phyloP scores from a whole-genome alignment of 768 basidiomycete species.

The Tricholoma terreum region DNA sequence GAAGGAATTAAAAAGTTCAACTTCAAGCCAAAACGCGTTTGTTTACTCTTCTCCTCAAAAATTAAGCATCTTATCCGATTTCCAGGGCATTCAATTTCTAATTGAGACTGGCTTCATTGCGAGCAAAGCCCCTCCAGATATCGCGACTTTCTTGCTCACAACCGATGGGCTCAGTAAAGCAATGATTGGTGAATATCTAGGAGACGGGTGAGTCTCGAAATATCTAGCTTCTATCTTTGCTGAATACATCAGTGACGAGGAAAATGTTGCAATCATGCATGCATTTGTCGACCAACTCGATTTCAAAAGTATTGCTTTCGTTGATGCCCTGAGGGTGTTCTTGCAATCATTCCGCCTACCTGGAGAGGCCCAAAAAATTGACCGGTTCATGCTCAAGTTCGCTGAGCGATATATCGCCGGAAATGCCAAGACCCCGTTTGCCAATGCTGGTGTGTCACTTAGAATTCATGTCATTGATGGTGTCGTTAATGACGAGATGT shows the following conservation, averaged over 20 bases:
- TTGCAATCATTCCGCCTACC: constrained; percentile 96
- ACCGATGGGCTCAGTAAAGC: constrained; percentile 94
- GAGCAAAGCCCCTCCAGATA: constrained; percentile 64
- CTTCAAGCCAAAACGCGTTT: constrained; percentile 93
- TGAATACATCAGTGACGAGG: constrained; percentile 62
- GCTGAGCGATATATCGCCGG: constrained; percentile 94
- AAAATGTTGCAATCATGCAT: constrained; percentile 93
- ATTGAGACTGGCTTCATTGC: constrained; percentile 85
- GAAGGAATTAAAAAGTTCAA: constrained; percentile 99
- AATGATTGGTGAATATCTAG: constrained; percentile 97
- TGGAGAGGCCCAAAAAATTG: constrained; percentile 97
- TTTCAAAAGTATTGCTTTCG: constrained; percentile 76
- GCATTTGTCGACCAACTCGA: constrained; percentile 93
- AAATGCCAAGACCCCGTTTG: constrained; percentile 81
- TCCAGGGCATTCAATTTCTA: constrained; percentile 85
- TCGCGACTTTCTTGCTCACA: constrained; percentile 80
- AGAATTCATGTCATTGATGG: background rate
- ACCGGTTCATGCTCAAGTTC: constrained; percentile 98
- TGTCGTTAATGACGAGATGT: background rate
- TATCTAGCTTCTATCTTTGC: background rate
- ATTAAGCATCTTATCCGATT: constrained; percentile 2
- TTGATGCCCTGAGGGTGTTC: constrained; percentile 86
- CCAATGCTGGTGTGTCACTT: constrained; percentile 77
- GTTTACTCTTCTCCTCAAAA: constrained; percentile 19
- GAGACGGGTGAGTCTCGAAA: constrained; percentile 74